A percentile compares a stretch with the other conserved stretches of the same genome.
phyloP scores from a whole-genome alignment of 805 yeast genomes.

The Komagataella pseudopastoris region DNA sequence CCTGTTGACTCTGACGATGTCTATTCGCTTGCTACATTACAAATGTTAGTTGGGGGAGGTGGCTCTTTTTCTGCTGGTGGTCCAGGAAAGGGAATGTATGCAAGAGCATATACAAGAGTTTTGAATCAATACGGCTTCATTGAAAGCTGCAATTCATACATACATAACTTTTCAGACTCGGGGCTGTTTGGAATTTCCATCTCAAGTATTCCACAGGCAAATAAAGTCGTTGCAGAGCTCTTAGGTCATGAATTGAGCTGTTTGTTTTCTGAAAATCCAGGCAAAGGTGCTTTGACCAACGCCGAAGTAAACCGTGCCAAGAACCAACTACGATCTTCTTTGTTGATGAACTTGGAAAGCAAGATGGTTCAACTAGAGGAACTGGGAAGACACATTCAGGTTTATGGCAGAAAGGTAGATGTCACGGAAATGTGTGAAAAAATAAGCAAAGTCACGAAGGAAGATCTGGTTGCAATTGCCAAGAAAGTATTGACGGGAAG shows the following conservation, averaged over 20 bases:
- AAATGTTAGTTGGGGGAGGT: slow-evolving; percentile 89
- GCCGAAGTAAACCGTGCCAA: slow-evolving; percentile 81
- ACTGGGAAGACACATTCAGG: slow-evolving; percentile 86
- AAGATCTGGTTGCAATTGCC: slow-evolving; percentile 65
- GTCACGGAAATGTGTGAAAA: slow-evolving; percentile 70
- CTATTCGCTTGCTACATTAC: slow-evolving; percentile 82
- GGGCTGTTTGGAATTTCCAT: slow-evolving; percentile 87
- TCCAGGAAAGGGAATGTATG: slow-evolving; percentile 98
- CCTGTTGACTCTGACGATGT: slow-evolving; percentile 77
- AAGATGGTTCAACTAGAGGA: slow-evolving; percentile 92
- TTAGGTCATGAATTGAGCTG: slow-evolving; percentile 49
- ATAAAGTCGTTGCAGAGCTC: slow-evolving; percentile 70
- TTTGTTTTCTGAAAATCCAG: slow-evolving; percentile 25
- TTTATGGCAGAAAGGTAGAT: slow-evolving; percentile 62
- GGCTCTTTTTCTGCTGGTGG: slow-evolving; percentile 98
- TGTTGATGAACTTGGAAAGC: slow-evolving; percentile 87
- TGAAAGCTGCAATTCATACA: slow-evolving; percentile 79
- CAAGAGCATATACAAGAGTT: slow-evolving; percentile 82
- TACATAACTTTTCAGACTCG: slow-evolving; percentile 80
- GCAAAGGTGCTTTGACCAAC: slow-evolving; percentile 49
- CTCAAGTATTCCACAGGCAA: slow-evolving; percentile 77
- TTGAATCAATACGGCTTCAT: slow-evolving; percentile 84
- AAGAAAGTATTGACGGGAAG: slow-evolving; percentile 60
- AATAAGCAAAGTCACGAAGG: slow-evolving; percentile 53
- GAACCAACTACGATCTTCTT: slow-evolving; percentile 76